Conservation (phyloP, 768 basidiomycete species). For the Tricholoma furcatifolium region DNA sequence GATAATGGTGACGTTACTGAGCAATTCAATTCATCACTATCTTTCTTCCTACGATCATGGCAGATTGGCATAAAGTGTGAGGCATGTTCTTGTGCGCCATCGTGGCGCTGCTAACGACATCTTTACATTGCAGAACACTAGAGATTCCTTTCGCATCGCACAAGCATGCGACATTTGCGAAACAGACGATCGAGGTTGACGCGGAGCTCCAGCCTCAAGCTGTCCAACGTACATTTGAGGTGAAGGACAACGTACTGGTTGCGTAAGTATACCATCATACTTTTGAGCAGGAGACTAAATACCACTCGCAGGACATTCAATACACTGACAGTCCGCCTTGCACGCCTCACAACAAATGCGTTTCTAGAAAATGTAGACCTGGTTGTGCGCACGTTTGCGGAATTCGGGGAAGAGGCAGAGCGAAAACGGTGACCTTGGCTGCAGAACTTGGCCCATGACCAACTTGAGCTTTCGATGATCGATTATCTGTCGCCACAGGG, state of each 20-base stretch:
- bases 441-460: no score
- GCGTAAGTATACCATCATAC: constrained; percentile 55
- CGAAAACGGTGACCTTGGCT: constrained; percentile 12
- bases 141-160: constrained; percentile 75
- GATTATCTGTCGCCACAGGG: no score
- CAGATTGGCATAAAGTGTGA: constrained; percentile 58
- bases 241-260: constrained; percentile 67
- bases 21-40: no score
- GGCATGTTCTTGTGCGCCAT: constrained; percentile 10
- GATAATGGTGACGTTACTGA: neutral
- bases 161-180: constrained; percentile 79
- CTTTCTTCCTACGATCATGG: constrained; percentile 7
- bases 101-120: constrained; percentile 8
- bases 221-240: constrained; percentile 68
- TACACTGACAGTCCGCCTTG: constrained; percentile 81
- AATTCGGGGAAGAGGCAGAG: constrained; percentile 72
- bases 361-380: constrained; percentile 91
- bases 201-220: constrained; percentile 78
- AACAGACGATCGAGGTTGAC: constrained; percentile 85
- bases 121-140: constrained; percentile 42
- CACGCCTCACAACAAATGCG: constrained; percentile 79
- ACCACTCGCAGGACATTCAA: constrained; percentile 55
- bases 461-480: no score
- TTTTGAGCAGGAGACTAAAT: neutral
- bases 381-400: constrained; percentile 75